Evolutionary conservation across 371 early-diverging fungal genomes (phyloP), one percentile per base, ranked within the genome.

Genomic region (Mucor indicus): DNA sequence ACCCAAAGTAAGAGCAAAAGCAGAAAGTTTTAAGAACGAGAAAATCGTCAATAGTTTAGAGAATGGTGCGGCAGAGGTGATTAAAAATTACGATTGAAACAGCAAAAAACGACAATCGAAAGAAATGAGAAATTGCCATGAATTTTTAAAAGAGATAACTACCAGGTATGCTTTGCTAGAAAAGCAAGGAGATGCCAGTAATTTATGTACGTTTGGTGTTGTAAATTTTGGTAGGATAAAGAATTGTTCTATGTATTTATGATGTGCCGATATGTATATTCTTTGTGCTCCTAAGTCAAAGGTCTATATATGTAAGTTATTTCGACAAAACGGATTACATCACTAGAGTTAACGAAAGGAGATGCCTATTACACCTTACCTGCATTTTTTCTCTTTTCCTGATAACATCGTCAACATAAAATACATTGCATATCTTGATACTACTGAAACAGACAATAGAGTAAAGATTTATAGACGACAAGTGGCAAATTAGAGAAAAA

Each of bases 61-160:
- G 38, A 48, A 43, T 48, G 48, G 55, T 31, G 48, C 48, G 22
- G 24, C 55, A 44, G 44, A 55, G 27, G 48, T 44, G 29, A 47
- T 30, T 44, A 44, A 53, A 45, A 25, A 16, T 40, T 45, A 53
- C 53, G 39, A 44, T 33, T 39, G 44, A 31, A 44, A 45, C 39
- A 39, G 50, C 27, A 53, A 53, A 53, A 53, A 38, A 39, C 25
- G 46, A 53, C 38, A 40, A 44, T 38, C 29, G 44, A 53, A 45
- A 45, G 39, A 45, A 45, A 39, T 38, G 44, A 16, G 27, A 53
- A 53, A 30, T 39, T 53, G 21, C 40, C 45, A 44, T 45, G 32
- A 53, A 46, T n/a, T 44, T 40, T 53, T 53, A 44, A 53, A 53
- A 53, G 38, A 45, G 25, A 53, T n/a, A n/a, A n/a, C n/a, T 53